Base-by-base conservation (phyloP, 164 flowering plant species). In the Chimonanthus praecox region DNA sequence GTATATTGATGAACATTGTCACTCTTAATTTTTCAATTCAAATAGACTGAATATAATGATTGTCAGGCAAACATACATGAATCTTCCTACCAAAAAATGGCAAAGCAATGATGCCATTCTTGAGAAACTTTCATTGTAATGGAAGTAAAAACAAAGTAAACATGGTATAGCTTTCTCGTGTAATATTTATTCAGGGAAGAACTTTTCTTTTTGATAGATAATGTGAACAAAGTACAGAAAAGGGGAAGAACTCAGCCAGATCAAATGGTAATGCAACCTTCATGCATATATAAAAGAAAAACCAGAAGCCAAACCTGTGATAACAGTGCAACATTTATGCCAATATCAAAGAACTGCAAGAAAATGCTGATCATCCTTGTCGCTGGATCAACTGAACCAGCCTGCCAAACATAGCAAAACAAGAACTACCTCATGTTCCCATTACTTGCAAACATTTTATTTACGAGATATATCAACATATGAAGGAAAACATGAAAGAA, bases 311-410 rank as follows among this genome's bases (percentile, higher is more conserved):
- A 71, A 71, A 91, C 99, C 93, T 95, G 99, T 69, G 99, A 93
- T 60, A 95, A 72, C 49, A 90, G 74, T 68, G 93, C 81, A 33
- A 85, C 97, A 82, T 95, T 79, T 72, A 95, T 90, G 79, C 99
- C 99, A 64, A 95, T 95, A 78, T 95, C 99, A 82, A 95, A 95
- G 74, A 86, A 90, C 81, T 92, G 97, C 78, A 95, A 84, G 78
- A 88, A 88, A 78, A 95, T 92, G 86, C 88, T 89, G 65, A 95
- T 88, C 72, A 89, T 79, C 89, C 47, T 90, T 49, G 99, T 95
- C 75, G 93, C 98, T 44, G 99, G 98, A 84, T 95, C 99, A 76
- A 90, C 90, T 48, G 96, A 88, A 75, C 97, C 97, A 82, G 94
- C 89, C 99, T 95, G 86, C 72, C 15, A 79, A 79, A 78, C 69